Base-by-base conservation (phyloP, 306 rosid species). In the Begonia fuchsioides region DNA sequence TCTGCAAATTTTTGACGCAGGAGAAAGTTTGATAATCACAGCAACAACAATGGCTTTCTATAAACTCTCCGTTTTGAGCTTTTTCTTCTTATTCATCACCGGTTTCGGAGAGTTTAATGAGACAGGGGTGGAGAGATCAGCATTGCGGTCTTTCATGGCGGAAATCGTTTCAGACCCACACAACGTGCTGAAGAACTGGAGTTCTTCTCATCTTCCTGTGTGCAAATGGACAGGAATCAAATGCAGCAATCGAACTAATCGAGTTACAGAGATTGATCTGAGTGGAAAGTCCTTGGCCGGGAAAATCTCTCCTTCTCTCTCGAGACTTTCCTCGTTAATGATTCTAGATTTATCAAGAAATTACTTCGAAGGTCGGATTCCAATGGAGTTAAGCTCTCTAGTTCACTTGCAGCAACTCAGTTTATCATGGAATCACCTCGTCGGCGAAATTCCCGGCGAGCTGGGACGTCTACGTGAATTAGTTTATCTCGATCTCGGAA, bases 291-390 rank as follows among this genome's bases (percentile, higher is more conserved):
- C 79, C 32, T 61, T 90, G 0, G 63, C 52, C 17, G 97, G 94
- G 13, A 79, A 76, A 16, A 76, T 84, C 53, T 84, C 95, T 15
- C 79, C 94, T 16, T 52, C 84, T n/a, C 68, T 90, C 8, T 64
- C 79, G 10, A 72, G 79, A 39, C 82, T 90, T 43, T 74, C 94
- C 51, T 71, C 82, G 32, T 73, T 90, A 53, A 67, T 47, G 15
- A 57, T 90, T 59, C 94, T 90, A 20, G 95, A 90, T 54, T 69
- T 90, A 58, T 84, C 97, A 11, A 70, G 65, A 13, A 90, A 90
- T 63, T 72, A 59, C 43, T 71, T 90, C 9, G 56, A 68, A 55
- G 97, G 92, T 54, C 62, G 58, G 19, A 81, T 84, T 58, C 97
- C 97, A 17, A 55, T 41, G 50, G 94, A 84, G 44, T 53, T 90